A percentile compares a stretch with the other conserved stretches of the same genome.
These are phyloP conservation scores for Rhodotorula sp. DNA, from an alignment of 1,284 basidiomycete species.

Conservation along the genomic window DNA sequence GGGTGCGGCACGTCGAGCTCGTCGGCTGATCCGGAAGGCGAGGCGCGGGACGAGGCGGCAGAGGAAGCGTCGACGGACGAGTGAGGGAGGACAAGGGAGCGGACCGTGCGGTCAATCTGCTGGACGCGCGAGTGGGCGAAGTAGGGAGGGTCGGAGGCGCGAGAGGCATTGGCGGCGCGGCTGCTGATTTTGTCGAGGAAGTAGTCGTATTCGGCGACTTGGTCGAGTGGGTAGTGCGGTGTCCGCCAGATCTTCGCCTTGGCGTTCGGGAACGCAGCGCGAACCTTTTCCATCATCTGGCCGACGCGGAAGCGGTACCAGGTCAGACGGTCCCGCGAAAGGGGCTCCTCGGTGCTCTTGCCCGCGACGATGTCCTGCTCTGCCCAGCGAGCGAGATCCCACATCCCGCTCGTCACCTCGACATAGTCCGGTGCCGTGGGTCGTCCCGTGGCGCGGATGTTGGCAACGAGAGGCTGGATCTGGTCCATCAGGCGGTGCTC, in stretches of 20 bases:
- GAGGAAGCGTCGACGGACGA: background rate
- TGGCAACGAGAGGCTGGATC: slow-evolving; percentile 46
- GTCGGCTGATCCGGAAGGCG: background rate
- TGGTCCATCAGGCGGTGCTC: slow-evolving; percentile 49
- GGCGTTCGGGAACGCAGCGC: slow-evolving; percentile 38
- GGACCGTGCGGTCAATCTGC: slow-evolving; percentile 42
- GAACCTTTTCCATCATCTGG: slow-evolving; percentile 33
- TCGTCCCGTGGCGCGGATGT: slow-evolving; percentile 40
- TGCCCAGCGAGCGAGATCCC: slow-evolving; percentile 51
- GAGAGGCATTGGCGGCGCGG: slow-evolving; percentile 5
- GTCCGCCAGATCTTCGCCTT: slow-evolving; percentile 40
- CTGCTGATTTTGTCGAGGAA: slow-evolving; percentile 43
- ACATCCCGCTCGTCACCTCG: slow-evolving; percentile 49
- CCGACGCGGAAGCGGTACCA: slow-evolving; percentile 47
- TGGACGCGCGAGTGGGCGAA: slow-evolving; percentile 43
- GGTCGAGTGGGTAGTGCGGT: slow-evolving; percentile 41
- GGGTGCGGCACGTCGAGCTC: slow-evolving; percentile 19
- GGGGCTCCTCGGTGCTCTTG: slow-evolving; percentile 42
- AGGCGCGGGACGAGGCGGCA: background rate
- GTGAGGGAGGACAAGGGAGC: slow-evolving; percentile 38
- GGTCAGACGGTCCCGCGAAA: slow-evolving; percentile 47
- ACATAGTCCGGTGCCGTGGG: slow-evolving; percentile 48
- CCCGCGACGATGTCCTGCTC: slow-evolving; percentile 46
- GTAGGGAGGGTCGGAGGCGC: slow-evolving; percentile 22
- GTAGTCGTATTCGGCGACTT: slow-evolving; percentile 43